Percentiles rank a stretch among this genome's conserved stretches.
These are phyloP conservation scores for Fusarium hainanense DNA, from an alignment of 2,329 filamentous ascomycete species.

Conservation along the genomic window DNA sequence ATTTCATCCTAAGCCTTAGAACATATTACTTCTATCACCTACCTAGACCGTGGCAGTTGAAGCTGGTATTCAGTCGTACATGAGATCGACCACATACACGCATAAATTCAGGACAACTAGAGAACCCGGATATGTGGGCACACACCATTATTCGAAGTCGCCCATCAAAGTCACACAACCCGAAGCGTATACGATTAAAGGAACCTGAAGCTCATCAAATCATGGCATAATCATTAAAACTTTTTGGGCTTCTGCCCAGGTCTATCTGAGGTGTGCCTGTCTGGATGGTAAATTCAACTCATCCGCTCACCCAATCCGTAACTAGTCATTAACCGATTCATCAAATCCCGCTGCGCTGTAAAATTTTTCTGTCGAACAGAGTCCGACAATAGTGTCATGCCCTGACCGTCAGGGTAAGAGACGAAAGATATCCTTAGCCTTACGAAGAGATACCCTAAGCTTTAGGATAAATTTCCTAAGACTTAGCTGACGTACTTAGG, in stretches of 20 bases:
- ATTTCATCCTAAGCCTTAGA: no score
- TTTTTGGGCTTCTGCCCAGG: constrained; percentile 24
- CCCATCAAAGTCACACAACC: no score
- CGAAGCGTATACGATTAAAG: background rate
- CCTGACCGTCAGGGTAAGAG: background rate
- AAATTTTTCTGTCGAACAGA: constrained; percentile 5
- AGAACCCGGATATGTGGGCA: no score
- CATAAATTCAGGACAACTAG: no score
- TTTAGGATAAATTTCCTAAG: background rate
- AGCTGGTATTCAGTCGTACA: no score
- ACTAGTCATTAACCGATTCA: constrained; percentile 26
- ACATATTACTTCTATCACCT: no score
- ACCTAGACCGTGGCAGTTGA: no score
- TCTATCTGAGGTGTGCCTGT: constrained; percentile 27
- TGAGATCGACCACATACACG: no score
- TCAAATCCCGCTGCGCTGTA: constrained; percentile 24
- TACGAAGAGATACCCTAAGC: background rate
- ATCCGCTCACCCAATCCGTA: constrained; percentile 2
- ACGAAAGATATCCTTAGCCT: background rate
- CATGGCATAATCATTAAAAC: constrained; percentile 34
- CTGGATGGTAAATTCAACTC: background rate
- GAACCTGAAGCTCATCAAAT: constrained; percentile 10
- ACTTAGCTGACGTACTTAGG: constrained; percentile 57
- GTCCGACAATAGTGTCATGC: background rate
- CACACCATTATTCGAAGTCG: no score